Percentiles rank a stretch among this genome's conserved stretches.
Conservation (phyloP, 1,139 yeast species). For the Wickerhamomyces sp. region DNA sequence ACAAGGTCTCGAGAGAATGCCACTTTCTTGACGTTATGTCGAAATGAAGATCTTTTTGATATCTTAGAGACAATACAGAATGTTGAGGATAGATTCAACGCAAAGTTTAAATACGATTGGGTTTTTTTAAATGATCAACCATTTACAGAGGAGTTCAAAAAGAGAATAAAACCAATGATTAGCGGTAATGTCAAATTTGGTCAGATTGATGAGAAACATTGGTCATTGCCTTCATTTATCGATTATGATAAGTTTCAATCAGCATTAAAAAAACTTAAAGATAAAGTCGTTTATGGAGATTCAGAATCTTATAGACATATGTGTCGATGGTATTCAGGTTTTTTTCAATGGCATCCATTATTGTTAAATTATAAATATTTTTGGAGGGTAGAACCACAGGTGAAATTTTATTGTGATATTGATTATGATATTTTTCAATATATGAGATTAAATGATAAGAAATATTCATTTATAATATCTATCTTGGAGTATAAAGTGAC, state of each 20-base stretch:
- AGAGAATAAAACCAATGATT: constrained; percentile 36
- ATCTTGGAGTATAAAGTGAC: constrained; percentile 56
- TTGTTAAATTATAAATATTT: constrained; percentile 38
- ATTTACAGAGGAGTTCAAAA: constrained; percentile 45
- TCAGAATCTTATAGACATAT: constrained; percentile 53
- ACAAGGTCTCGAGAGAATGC: constrained; percentile 39
- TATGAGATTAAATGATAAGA: constrained; percentile 42
- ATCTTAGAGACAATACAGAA: constrained; percentile 42
- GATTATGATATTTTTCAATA: constrained; percentile 46
- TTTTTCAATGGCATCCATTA: constrained; percentile 39
- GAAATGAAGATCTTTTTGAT: constrained; percentile 54
- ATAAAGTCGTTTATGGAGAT: constrained; percentile 45
- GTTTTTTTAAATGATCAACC: constrained; percentile 53
- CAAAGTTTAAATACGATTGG: constrained; percentile 54
- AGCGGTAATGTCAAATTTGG: constrained; percentile 66
- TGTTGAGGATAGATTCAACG: constrained; percentile 55
- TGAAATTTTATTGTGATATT: constrained; percentile 49
- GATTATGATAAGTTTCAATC: constrained; percentile 40
- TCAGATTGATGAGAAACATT: constrained; percentile 53
- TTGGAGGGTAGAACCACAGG: constrained; percentile 62
- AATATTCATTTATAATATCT: constrained; percentile 59
- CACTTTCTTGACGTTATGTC: constrained; percentile 56
- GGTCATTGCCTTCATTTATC: constrained; percentile 68
- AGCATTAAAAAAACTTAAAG: constrained; percentile 34
- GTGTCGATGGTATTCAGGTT: constrained; percentile 54